Base-by-base conservation (phyloP, 129 eudicot species). In the Rutidosis leptorrhynchoides region DNA sequence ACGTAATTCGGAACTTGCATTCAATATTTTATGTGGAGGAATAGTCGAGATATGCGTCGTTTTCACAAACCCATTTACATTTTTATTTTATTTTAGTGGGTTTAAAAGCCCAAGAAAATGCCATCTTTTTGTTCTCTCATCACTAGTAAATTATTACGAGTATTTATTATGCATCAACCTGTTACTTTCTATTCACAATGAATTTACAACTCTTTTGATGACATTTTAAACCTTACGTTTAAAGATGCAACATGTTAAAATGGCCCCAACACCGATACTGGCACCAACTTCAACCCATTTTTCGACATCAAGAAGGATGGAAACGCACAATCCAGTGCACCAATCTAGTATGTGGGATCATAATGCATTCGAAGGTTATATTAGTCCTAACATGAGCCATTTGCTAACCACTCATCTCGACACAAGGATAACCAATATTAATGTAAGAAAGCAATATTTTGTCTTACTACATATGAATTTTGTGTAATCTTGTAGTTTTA, bases 261-360 rank as follows among this genome's bases (percentile, higher is more conserved):
- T 89, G 96, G 75, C 84, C 48, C 72, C 90, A 12, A 33, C 43
- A 30, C 26, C 33, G 95, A 72, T 82, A 58, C 72, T 88, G 6
- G 11, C 43, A 59, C 45, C 33, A 30, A 76, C 85, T 27, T 62
- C 90, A 32, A 62, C 85, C 56, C 88, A 86, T 17, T 80, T 79
- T 73, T 83, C 88, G 24, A 74, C 83, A 2, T 62, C 86, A 6
- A 71, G 80, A 81, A 79, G 70, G 68, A 83, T 74, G 81, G 83
- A 78, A 24, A 53, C 86, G 69, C 82, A 80, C 33, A 88, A 87
- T 64, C 78, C 84, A 7, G 72, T 79, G 45, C 82, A 76, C 42
- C 82, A 77, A 25, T 58, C 77, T 24, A 74, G 79, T 81, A 79
- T 77, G 76, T 77, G 85, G 95, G 83, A 85, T 7, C 35, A 30